phyloP scores from a whole-genome alignment of 257 asterid genomes.

The Nicotiana undulata region DNA sequence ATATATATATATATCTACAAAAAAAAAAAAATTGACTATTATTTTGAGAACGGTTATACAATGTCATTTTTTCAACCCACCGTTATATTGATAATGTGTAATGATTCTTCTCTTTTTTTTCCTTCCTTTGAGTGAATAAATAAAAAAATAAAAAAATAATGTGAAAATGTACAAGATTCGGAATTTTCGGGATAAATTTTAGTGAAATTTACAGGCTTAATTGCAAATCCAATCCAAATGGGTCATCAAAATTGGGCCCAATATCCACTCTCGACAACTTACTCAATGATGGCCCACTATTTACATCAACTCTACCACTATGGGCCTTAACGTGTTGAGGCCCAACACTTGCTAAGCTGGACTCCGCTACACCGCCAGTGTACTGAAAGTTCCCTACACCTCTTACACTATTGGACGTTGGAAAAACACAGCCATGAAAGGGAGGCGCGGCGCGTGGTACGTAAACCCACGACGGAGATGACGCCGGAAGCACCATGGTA shows the following conservation, averaged over 20 bases:
- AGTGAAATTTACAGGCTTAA: slow-evolving; percentile 32
- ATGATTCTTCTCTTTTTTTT: background rate
- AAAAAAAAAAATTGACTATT: too few species aligned
- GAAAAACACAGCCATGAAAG: slow-evolving; percentile 64
- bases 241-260: slow-evolving; percentile 61
- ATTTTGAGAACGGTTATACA: too few species aligned
- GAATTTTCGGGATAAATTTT: background rate
- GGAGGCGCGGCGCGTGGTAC: slow-evolving; percentile 66
- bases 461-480: slow-evolving; percentile 63
- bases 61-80: too few species aligned
- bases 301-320: slow-evolving; percentile 23
- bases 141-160: slow-evolving; percentile 27
- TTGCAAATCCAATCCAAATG: slow-evolving; percentile 76
- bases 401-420: slow-evolving; percentile 41
- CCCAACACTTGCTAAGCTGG: slow-evolving; percentile 49
- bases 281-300: slow-evolving; percentile 63
- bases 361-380: slow-evolving; percentile 34
- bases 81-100: too few species aligned
- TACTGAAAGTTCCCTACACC: slow-evolving; percentile 40
- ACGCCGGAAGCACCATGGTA: slow-evolving; percentile 21
- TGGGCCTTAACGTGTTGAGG: slow-evolving; percentile 51
- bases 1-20: too few species aligned
- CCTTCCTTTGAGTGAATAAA: background rate
- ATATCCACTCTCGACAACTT: slow-evolving; percentile 47
- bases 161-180: background rate